Conservation (phyloP, 1,284 basidiomycete genomes). For the Moesziomyces parantarcticus region DNA sequence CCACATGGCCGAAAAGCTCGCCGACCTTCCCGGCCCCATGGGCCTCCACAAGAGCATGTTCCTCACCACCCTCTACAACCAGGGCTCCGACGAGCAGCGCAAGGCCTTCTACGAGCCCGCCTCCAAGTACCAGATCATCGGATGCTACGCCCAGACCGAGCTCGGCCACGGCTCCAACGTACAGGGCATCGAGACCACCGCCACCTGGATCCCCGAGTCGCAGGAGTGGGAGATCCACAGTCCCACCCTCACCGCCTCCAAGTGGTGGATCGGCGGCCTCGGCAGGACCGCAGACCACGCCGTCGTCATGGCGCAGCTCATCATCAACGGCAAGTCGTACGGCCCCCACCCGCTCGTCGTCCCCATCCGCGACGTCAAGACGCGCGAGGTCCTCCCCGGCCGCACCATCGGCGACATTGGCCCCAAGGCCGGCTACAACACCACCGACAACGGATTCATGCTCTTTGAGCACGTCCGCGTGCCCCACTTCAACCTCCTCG, state of each 20-base stretch:
- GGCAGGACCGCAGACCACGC: conserved; percentile 68
- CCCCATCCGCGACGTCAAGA: conserved; percentile 67
- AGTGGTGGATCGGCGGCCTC: conserved; percentile 68
- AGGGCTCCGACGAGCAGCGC: conserved; percentile 61
- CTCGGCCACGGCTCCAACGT: conserved; percentile 63
- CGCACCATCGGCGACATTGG: conserved; percentile 68
- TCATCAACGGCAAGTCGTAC: conserved; percentile 66
- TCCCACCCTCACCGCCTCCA: conserved; percentile 55
- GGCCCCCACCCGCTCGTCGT: conserved; percentile 69
- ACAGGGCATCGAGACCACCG: conserved; percentile 59
- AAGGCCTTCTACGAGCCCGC: conserved; percentile 60
- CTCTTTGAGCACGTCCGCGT: conserved; percentile 61
- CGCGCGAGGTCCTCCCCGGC: conserved; percentile 67
- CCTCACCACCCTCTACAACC: conserved; percentile 61
- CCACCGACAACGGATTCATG: conserved; percentile 67
- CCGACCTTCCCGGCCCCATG: conserved; percentile 60
- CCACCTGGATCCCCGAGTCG: conserved; percentile 53
- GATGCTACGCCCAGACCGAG: conserved; percentile 63
- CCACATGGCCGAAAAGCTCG: conserved; percentile 53
- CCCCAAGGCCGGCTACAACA: conserved; percentile 66
- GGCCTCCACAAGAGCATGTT: conserved; percentile 63
- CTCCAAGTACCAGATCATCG: conserved; percentile 55
- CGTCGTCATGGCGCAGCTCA: conserved; percentile 69
- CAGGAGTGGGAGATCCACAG: conserved; percentile 58
- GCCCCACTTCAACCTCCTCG: conserved; percentile 68